phyloP scores from a whole-genome alignment of 352 stramenopile species.

The Pythium monospermum region DNA sequence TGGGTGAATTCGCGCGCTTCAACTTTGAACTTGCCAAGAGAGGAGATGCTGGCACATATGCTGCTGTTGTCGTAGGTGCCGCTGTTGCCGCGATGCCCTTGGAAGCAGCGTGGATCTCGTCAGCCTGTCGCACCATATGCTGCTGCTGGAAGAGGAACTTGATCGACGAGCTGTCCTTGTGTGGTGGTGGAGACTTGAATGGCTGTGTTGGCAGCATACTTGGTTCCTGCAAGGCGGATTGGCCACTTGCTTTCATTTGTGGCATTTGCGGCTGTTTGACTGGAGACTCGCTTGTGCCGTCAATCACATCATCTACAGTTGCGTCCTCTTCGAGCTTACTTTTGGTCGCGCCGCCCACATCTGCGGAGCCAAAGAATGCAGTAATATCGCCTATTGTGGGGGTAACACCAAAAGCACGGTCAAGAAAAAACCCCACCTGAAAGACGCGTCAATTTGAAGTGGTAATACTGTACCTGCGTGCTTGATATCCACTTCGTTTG shows the following conservation, averaged over 20 bases:
- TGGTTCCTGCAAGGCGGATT: no score
- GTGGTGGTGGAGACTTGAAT: conserved; percentile 14
- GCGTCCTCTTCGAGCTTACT: no score
- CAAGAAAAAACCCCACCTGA: no score
- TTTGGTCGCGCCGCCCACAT: no score
- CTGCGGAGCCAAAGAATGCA: no score
- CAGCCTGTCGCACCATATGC: conserved; percentile 19
- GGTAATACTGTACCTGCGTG: conserved; percentile 64
- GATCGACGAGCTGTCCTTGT: conserved; percentile 19
- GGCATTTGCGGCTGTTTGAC: no score
- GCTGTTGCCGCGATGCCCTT: not conserved
- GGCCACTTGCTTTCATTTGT: no score
- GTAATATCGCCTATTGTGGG: no score
- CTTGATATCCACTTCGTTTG: conserved; percentile 74
- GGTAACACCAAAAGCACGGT: no score
- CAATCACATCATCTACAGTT: no score
- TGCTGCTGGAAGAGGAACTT: conserved; percentile 19
- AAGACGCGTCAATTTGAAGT: no score
- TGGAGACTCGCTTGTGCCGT: no score
- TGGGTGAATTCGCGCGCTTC: not conserved
- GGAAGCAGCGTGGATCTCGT: conserved; percentile 12
- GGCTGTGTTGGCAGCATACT: conserved; percentile 11
- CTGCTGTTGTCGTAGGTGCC: not conserved
- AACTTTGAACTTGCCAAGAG: conserved; percentile 40
- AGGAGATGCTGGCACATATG: conserved; percentile 41